Evolutionary conservation across 345 rosid species (phyloP).

Genomic region (Citrus maxima): DNA sequence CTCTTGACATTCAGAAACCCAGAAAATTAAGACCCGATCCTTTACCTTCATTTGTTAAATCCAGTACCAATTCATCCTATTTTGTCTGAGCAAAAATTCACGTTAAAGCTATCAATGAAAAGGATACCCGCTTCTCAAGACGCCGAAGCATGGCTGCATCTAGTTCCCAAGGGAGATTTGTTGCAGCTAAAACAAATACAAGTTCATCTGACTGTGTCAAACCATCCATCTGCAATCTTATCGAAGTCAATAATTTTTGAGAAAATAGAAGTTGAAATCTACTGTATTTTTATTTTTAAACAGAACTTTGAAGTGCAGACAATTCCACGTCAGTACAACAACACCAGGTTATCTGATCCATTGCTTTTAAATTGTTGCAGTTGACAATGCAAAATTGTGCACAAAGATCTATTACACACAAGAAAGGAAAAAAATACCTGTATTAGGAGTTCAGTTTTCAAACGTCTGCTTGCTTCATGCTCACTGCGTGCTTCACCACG

Average conservation of each 20-base stretch:
- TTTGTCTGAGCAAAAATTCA: background rate
- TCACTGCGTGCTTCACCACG: conserved; percentile 96
- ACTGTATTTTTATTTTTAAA: background rate
- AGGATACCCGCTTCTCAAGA: conserved; percentile 97
- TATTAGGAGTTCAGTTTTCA: conserved; percentile 97
- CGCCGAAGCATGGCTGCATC: conserved; percentile 99
- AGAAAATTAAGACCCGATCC: background rate
- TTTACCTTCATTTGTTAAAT: background rate
- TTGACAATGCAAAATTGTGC: background rate
- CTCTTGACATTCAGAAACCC: background rate
- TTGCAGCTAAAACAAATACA: conserved; percentile 94
- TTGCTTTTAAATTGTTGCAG: background rate
- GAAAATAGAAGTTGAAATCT: background rate
- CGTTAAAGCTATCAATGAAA: background rate
- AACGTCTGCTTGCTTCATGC: conserved; percentile 98
- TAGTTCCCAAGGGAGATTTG: conserved; percentile 97
- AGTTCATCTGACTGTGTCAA: conserved; percentile 77
- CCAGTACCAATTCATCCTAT: background rate
- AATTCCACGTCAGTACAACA: background rate
- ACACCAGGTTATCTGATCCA: background rate
- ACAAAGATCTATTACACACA: background rate
- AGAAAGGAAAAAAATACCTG: conserved; percentile 54
- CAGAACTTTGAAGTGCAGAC: background rate
- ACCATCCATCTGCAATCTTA: conserved; percentile 91
- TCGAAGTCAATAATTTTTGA: conserved; percentile 17